Evolutionary conservation across 345 rosid species (phyloP), one percentile per base, ranked within the genome.

Genomic region (Lepidium didymum): DNA sequence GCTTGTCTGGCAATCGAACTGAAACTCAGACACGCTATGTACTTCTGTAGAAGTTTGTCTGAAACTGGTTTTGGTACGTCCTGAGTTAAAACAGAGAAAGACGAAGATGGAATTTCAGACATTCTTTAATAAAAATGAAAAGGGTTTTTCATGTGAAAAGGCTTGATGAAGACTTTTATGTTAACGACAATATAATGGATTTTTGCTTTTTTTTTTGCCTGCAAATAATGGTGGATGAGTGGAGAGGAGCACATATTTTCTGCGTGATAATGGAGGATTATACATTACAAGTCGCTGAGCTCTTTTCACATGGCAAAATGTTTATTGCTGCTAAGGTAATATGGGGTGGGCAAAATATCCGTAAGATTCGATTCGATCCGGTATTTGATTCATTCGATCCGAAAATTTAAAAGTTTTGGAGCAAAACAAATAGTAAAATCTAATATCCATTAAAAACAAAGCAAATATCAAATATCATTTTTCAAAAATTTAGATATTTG

Each of bases 31-130:
- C 10, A 77, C 89, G 58, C 92, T 38, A 52, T 82, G 76, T 85
- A 89, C 70, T 89, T 89, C 0, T 78, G 41, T 0, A 86, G 90
- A 37, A 89, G 84, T 44, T 73, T 34, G 74, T 89, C 86, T 10
- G 96, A 89, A n/a, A 85, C 84, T 2, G 76, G 65, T 74, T 79
- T 85, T 3, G 92, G 51, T 19, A 89, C 96, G 5, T 64, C 21
- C 43, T 89, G 96, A 56, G 84, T 64, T 38, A 54, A 73, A 6
- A 55, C 41, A 52, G 78, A 69, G 18, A 64, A 51, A 13, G 70
- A 50, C 6, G 61, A 56, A 8, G 68, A 54, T 50, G 78, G 50
- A 51, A 84, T 71, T 2, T 81, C 74, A 4, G 85, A 72, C 57
- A 74, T 67, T 67, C 55, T 83, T 50, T n/a, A 9, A 16, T 29